Evolutionary conservation across 2,329 filamentous ascomycete genomes (phyloP).

Genomic region (Juglanconis sp.): DNA sequence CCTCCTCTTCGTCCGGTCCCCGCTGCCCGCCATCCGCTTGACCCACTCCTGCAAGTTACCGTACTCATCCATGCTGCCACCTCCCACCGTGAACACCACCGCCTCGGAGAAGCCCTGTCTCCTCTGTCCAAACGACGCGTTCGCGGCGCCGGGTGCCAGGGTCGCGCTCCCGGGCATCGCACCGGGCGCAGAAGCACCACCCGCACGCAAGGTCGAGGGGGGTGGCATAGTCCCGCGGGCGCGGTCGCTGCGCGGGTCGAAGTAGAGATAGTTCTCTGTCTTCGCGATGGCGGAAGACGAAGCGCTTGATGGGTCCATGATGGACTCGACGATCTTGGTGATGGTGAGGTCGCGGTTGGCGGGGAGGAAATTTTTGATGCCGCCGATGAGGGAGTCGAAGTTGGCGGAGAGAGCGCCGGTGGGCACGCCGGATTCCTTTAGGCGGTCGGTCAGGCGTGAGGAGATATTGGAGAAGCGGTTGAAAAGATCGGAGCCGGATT

Average conservation of each 20-base stretch:
- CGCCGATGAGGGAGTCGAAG: slow-evolving; percentile 89
- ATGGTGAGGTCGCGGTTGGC: slow-evolving; percentile 92
- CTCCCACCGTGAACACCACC: slow-evolving; percentile 91
- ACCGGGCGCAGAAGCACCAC: slow-evolving; percentile 19
- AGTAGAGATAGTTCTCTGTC: slow-evolving; percentile 95
- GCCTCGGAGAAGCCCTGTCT: slow-evolving; percentile 87
- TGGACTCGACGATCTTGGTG: slow-evolving; percentile 95
- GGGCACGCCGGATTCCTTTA: slow-evolving; percentile 84
- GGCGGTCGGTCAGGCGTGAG: slow-evolving; percentile 84
- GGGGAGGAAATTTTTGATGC: slow-evolving; percentile 97
- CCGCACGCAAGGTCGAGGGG: slow-evolving; percentile 58
- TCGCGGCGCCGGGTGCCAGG: slow-evolving; percentile 58
- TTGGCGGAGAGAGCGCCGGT: slow-evolving; percentile 67
- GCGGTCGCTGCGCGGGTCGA: slow-evolving; percentile 90
- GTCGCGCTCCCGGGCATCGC: slow-evolving; percentile 39
- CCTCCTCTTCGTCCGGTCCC: slow-evolving; percentile 64
- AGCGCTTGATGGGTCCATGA: slow-evolving; percentile 93
- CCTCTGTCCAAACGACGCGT: slow-evolving; percentile 85
- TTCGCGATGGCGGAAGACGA: slow-evolving; percentile 91
- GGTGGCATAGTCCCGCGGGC: slow-evolving; percentile 89
- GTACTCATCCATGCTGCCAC: slow-evolving; percentile 98
- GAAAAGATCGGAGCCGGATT: slow-evolving; percentile 73
- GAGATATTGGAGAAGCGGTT: slow-evolving; percentile 90
- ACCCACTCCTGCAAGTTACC: slow-evolving; percentile 98
- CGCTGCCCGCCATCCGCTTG: slow-evolving; percentile 62